Evolutionary conservation across 306 rosid species (phyloP).

Genomic region (Pyrus bretschneideri): DNA sequence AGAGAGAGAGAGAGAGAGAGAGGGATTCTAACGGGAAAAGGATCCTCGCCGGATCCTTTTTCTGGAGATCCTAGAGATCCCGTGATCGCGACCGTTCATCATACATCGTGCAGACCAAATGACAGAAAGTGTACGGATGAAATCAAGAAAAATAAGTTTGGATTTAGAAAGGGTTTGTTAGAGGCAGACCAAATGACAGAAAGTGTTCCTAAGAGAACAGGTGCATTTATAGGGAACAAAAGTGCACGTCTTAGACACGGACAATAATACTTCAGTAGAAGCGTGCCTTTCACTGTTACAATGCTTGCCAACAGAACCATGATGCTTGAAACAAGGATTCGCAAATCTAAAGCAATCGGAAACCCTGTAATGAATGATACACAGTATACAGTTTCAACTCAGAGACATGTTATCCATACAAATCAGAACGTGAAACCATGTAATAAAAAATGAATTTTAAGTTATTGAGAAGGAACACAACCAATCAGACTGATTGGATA

Average conservation of each 20-base stretch:
- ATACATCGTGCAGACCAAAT: too few relatives aligned
- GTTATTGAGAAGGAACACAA: background rate
- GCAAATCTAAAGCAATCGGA: background rate
- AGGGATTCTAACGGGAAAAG: too few relatives aligned
- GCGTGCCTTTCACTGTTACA: background rate
- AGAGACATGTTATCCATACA: background rate
- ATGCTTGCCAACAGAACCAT: background rate
- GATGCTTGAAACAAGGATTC: background rate
- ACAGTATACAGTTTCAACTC: background rate
- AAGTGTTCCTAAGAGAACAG: background rate
- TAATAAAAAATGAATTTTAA: background rate
- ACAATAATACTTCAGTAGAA: background rate
- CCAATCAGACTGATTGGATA: background rate
- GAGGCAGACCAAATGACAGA: background rate
- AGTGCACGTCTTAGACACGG: background rate
- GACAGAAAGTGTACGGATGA: background rate
- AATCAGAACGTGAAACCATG: background rate
- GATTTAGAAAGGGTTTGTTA: background rate
- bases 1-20: fast-evolving
- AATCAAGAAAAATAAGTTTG: background rate
- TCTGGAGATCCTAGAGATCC: too few relatives aligned
- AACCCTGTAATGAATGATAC: background rate
- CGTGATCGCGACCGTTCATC: too few relatives aligned
- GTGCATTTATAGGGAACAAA: background rate
- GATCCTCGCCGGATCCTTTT: too few relatives aligned